These are phyloP conservation scores for Colletotrichum orchidophilum DNA, from an alignment of 2,329 filamentous ascomycete genomes.

Conservation along the genomic window DNA sequence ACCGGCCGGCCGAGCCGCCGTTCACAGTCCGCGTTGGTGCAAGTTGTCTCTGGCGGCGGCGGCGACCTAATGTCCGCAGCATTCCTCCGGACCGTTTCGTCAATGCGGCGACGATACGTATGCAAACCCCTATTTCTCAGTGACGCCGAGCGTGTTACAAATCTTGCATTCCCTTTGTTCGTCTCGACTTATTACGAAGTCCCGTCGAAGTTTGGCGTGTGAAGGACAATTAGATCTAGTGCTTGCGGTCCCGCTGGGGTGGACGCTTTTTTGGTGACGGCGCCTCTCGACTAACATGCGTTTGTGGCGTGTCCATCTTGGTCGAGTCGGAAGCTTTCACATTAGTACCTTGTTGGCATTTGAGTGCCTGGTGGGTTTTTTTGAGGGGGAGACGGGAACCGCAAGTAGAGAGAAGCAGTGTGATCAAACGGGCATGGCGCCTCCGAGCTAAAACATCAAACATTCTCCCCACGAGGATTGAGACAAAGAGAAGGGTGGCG, in stretches of 20 bases:
- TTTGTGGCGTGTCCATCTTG: slow-evolving; percentile 8
- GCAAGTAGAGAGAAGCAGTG: too few relatives aligned
- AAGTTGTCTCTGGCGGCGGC: neutral
- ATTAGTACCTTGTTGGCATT: neutral
- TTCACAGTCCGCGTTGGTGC: neutral
- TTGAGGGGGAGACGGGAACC: neutral
- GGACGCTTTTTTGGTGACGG: neutral
- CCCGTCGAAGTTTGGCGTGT: too few relatives aligned
- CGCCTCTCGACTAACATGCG: neutral
- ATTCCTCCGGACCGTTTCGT: neutral
- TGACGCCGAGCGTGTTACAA: neutral
- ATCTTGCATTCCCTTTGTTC: neutral
- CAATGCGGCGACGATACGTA: neutral
- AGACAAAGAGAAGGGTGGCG: neutral
- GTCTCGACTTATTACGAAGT: neutral
- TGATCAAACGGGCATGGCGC: neutral
- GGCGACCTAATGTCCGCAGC: neutral
- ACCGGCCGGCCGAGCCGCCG: neutral
- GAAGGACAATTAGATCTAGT: neutral
- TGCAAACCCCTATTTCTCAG: neutral
- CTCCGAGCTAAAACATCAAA: neutral
- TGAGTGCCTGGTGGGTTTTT: neutral
- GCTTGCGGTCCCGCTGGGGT: neutral
- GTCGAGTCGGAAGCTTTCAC: neutral
- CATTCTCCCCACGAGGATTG: neutral